Percentiles rank a stretch among this genome's conserved stretches.
phyloP scores from a whole-genome alignment of 2,329 filamentous ascomycete genomes.

The Talaromyces sp. region DNA sequence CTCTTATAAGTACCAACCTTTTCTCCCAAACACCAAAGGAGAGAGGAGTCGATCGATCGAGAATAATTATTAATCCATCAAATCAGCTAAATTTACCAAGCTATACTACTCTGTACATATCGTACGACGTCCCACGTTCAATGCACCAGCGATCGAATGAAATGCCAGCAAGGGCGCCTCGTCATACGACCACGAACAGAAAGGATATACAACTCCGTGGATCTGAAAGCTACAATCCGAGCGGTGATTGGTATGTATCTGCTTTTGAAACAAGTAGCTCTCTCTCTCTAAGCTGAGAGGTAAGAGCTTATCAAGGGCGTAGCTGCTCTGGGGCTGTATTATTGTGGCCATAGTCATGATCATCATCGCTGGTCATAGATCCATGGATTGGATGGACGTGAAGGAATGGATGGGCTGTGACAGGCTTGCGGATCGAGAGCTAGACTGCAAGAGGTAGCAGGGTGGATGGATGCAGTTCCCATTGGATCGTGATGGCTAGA shows the following conservation, averaged over 20 bases:
- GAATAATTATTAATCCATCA: slow-evolving; percentile 3
- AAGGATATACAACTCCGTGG: slow-evolving; percentile 3
- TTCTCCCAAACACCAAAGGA: not conserved
- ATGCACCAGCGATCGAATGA: not conserved
- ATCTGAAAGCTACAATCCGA: not conserved
- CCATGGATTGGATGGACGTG: not conserved
- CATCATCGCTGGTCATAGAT: slow-evolving; percentile 8
- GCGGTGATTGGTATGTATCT: not conserved
- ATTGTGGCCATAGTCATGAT: not conserved
- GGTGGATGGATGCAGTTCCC: not conserved
- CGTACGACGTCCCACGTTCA: not conserved
- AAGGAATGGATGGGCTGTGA: slow-evolving; percentile 4
- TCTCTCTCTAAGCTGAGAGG: not conserved
- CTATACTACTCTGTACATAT: not conserved
- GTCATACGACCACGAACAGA: slow-evolving; percentile 8
- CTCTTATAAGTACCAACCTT: not conserved
- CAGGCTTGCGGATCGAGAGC: slow-evolving; percentile 2
- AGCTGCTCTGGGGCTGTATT: not conserved
- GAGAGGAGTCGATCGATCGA: not conserved
- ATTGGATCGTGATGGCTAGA: not conserved
- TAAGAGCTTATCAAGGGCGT: not conserved
- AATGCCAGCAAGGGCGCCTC: not conserved
- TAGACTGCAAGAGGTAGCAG: not conserved
- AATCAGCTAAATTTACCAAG: not conserved
- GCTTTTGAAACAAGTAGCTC: not conserved